phyloP scores from a whole-genome alignment of 1,284 basidiomycete genomes.

The Neonothopanus nambi region DNA sequence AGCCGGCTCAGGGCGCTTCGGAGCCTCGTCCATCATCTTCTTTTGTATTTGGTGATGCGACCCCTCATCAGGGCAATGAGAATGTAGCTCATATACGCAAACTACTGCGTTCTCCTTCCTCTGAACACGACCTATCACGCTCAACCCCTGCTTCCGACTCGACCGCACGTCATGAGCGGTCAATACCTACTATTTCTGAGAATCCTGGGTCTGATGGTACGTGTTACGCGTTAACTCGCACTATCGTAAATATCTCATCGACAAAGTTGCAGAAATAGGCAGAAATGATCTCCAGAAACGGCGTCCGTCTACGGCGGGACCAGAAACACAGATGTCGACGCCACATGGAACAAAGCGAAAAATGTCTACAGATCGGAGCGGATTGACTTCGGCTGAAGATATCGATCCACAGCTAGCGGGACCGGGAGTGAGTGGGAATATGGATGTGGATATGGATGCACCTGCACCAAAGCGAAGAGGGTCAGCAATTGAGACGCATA shows the following conservation, averaged over 20 bases:
- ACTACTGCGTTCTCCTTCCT: slow-evolving; percentile 53
- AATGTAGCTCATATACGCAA: slow-evolving; percentile 47
- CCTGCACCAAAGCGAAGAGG: slow-evolving; percentile 78
- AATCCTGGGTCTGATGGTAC: slow-evolving; percentile 18
- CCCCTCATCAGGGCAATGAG: slow-evolving; percentile 38
- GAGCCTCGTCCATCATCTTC: slow-evolving; percentile 61
- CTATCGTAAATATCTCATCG: neutral
- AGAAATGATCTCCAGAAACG: slow-evolving; percentile 51
- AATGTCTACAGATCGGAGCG: slow-evolving; percentile 66
- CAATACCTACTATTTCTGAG: neutral
- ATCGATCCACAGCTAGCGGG: slow-evolving; percentile 44
- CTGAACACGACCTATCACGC: slow-evolving; percentile 27
- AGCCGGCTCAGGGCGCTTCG: too few species aligned
- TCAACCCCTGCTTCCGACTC: neutral
- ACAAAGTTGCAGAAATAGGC: neutral
- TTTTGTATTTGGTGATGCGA: slow-evolving; percentile 68
- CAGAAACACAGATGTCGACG: slow-evolving; percentile 23
- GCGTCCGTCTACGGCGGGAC: slow-evolving; percentile 54
- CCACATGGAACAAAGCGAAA: slow-evolving; percentile 75
- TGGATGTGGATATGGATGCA: slow-evolving; percentile 57
- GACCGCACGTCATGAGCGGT: too few species aligned
- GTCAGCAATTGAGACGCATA: slow-evolving; percentile 73
- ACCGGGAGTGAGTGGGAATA: slow-evolving; percentile 47
- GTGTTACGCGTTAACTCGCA: too few species aligned
- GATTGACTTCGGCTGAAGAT: neutral